phyloP scores from a whole-genome alignment of 2,329 filamentous ascomycete genomes.

The Colletotrichum sp. region DNA sequence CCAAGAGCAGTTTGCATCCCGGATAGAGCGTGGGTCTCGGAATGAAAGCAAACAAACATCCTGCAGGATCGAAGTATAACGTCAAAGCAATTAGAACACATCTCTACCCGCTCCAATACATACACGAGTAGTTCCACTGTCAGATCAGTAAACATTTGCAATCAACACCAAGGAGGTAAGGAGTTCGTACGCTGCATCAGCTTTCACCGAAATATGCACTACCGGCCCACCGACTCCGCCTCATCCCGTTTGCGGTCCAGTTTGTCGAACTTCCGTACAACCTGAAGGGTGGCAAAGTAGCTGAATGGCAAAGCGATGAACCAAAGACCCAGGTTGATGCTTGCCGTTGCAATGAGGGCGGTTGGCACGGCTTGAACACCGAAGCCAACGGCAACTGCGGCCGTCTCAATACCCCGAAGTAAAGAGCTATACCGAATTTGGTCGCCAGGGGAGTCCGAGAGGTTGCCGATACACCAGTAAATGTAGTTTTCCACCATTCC shows the following conservation, averaged over 20 bases:
- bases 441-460: conserved; percentile 47
- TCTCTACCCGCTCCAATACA: background rate
- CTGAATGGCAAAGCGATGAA: conserved; percentile 46
- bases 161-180: background rate
- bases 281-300: conserved; percentile 46
- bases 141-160: background rate
- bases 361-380: conserved; percentile 50
- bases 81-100: background rate
- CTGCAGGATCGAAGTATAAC: background rate
- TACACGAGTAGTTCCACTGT: background rate
- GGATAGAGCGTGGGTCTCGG: background rate
- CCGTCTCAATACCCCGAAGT: conserved; percentile 45
- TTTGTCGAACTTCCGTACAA: conserved; percentile 43
- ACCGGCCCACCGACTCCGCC: background rate
- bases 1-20: background rate
- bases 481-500: conserved; percentile 49
- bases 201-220: background rate
- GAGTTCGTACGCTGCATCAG: background rate
- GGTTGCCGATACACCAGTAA: conserved; percentile 51
- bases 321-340: conserved; percentile 46
- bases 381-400: conserved; percentile 44
- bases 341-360: conserved; percentile 44
- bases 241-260: conserved; percentile 28
- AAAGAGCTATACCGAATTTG: conserved; percentile 50
- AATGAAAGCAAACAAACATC: background rate